These are phyloP conservation scores for Coriaria nepalensis DNA, from an alignment of 306 rosid species.

Conservation along the genomic window DNA sequence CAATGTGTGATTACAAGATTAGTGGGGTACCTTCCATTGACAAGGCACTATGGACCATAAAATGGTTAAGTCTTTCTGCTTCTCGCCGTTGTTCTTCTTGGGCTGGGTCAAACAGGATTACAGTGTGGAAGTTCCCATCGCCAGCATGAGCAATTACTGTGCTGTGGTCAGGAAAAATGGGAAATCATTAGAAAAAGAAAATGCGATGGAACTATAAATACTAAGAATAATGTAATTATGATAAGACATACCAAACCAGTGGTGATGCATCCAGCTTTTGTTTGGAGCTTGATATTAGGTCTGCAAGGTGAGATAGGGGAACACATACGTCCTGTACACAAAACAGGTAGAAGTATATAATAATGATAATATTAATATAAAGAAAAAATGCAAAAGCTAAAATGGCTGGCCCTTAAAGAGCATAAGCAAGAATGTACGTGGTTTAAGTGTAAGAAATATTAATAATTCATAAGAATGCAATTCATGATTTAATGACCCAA, in stretches of 20 bases:
- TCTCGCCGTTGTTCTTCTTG: slow-evolving; percentile 55
- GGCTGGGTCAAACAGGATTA: slow-evolving; percentile 65
- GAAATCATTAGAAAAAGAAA: slow-evolving; percentile 8
- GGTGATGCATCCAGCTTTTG: slow-evolving; percentile 64
- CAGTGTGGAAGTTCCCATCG: slow-evolving; percentile 88
- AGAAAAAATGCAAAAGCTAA: not conserved
- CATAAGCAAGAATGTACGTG: too few species aligned
- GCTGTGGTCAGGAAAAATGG: slow-evolving; percentile 54
- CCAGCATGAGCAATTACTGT: slow-evolving; percentile 89
- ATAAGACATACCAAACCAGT: slow-evolving; percentile 57
- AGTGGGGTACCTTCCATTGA: slow-evolving; percentile 59
- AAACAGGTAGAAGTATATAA: too few species aligned
- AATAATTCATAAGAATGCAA: too few species aligned
- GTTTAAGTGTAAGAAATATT: too few species aligned
- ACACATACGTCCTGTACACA: slow-evolving; percentile 89
- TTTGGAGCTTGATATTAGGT: slow-evolving; percentile 72
- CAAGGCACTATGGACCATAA: slow-evolving; percentile 82
- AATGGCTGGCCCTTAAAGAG: too few species aligned
- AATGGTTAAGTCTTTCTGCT: slow-evolving; percentile 70
- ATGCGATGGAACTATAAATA: not conserved
- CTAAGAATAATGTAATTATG: slow-evolving; percentile 6
- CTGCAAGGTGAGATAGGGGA: slow-evolving; percentile 83
- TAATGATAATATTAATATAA: slow-evolving; percentile 8
- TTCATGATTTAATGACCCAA: too few species aligned
- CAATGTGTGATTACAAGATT: too few species aligned